Evolutionary conservation across 2,329 filamentous ascomycete genomes (phyloP), one percentile per base, ranked within the genome.

Genomic region (Ceratocystis harringtonii): DNA sequence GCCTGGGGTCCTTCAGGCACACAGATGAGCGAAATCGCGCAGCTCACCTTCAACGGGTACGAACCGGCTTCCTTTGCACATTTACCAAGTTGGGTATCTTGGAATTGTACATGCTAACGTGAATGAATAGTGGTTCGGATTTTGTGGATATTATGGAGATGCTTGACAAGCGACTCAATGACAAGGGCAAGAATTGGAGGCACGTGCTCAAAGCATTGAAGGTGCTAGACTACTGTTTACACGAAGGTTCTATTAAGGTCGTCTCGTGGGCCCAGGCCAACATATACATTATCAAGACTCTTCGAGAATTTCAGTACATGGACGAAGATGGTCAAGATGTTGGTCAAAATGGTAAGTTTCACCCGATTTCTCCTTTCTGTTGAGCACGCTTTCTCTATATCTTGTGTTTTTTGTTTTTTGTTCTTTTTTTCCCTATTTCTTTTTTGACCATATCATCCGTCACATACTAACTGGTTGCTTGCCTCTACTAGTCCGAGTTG

Each of bases 71-170:
- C 22, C 64, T 67, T 32, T 12, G 19, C 32, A 44, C 48, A 62
- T n/a, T 63, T 28, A 30, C 10, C 10, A 17, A 41, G 36, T 41
- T 41, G 5, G 36, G 12, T 30, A 50, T 50, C 65, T 19, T 55
- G 44, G 22, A 41, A 3, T 4, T 32, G 55, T 10, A 44, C 25
- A 55, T 65, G 12, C 36, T 67, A 28, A 50, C 57, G 43, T 44
- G 52, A 50, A 52, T 44, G 52, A 50, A 52, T 69, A 95, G 92
- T 73, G 92, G 91, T 44, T 92, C 88, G 76, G 94, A 97, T 75
- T 99, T 99, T 78, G 96, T 96, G 79, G 92, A 99, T 75, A 96
- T 99, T 72, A 96, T 99, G 87, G 94, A 99, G 75, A 99, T 99
- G 90, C 81, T 99, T 70, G 94, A 99, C 78, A 97, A 97, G 80